Conservation (phyloP, 257 asterid species). For the Ophiorrhiza pumila region DNA sequence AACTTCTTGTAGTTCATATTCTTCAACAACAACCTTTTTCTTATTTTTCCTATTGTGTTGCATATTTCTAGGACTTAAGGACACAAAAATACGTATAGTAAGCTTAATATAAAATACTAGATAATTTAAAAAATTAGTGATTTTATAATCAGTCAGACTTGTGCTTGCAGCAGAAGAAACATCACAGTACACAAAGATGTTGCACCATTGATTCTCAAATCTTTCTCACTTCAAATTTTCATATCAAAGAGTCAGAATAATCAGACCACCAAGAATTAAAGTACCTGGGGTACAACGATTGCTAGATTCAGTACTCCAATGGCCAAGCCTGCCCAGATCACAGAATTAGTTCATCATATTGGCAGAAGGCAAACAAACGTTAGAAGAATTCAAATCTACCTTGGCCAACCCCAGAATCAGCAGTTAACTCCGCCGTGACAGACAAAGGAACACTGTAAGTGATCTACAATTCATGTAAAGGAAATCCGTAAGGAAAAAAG, state of each 20-base stretch:
- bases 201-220: background rate
- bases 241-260: background rate
- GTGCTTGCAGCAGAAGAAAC: background rate
- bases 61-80: too few species aligned
- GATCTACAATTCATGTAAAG: constrained; percentile 45
- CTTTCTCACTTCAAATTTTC: background rate
- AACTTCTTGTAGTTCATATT: too few species aligned
- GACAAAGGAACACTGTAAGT: constrained; percentile 97
- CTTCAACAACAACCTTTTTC: too few species aligned
- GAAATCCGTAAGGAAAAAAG: constrained; percentile 20
- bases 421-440: constrained; percentile 93
- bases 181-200: background rate
- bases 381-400: constrained; percentile 39
- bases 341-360: constrained; percentile 11
- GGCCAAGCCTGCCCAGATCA: constrained; percentile 76
- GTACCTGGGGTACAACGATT: constrained; percentile 96
- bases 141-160: background rate
- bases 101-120: too few species aligned
- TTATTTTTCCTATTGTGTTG: too few species aligned
- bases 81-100: too few species aligned
- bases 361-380: constrained; percentile 17
- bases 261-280: background rate
- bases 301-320: constrained; percentile 98
- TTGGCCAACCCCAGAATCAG: constrained; percentile 99
- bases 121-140: too few species aligned